Base-by-base conservation (phyloP, 1,284 basidiomycete species). In the Chiua sp. region DNA sequence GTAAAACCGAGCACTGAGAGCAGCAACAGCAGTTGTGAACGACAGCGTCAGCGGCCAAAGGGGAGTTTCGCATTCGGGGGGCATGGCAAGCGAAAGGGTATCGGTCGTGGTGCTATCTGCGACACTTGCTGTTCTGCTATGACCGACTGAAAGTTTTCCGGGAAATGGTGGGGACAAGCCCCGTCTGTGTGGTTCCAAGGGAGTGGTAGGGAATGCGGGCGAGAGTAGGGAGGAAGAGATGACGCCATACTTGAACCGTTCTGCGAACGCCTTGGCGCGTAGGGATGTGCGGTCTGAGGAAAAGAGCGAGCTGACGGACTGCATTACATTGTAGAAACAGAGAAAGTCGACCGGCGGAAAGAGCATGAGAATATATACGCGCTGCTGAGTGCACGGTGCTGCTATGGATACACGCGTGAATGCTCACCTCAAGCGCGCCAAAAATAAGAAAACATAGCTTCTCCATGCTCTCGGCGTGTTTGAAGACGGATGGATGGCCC, bases 201-300 rank as follows among this genome's bases (percentile, higher is more conserved):
- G 74, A 42, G 70, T 75, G 55, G 71, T 73, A 55, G 73, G 76
- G 60, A 79, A 79, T 60, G 77, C 78, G 8, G 81, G 71, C 4
- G 88, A 84, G 22, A 93, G 80, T 11, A 93, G 79, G 4, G 91
- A 86, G 1, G 91, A 93, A 5, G 91, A 92, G 60, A 93, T 92
- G n/a, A 93, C 83, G 60, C 85, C 85, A 80, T 93, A 93, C 74
- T 92, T 92, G 82, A 93, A 93, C 51, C 84, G 87, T 74, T 93
- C 91, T 18, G 86, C 83, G 66, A 92, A 90, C 44, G 77, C 78
- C 64, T 72, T 80, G 15, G 79, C 72, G 30, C 72, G 69, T 65
- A 62, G 70, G 48, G 65, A 61, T 13, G 58, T 53, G 30, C 54
- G 57, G 51, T 64, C 53, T 3, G 66, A 57, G 54, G 64, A 53